Percentiles rank a stretch among this genome's conserved stretches.
phyloP scores from a whole-genome alignment of 2,329 filamentous ascomycete species.

The Alternaria viburni region DNA sequence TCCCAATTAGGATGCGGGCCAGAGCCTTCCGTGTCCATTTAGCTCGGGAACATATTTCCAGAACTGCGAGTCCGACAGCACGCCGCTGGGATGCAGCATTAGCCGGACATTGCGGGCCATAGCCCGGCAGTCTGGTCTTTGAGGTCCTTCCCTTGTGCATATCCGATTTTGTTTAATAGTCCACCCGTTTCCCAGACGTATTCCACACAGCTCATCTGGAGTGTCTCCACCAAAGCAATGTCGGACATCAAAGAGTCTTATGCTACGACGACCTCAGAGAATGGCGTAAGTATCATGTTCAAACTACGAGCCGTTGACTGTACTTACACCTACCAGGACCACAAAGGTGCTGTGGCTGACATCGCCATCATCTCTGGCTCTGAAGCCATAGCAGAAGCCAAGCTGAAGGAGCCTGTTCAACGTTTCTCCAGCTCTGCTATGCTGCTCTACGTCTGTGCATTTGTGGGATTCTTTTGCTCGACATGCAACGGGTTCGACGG shows the following conservation, averaged over 20 bases:
- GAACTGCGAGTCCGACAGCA: slow-evolving; percentile 13
- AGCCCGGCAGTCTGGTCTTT: slow-evolving; percentile 4
- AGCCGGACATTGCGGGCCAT: slow-evolving; percentile 23
- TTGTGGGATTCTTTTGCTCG: slow-evolving; percentile 53
- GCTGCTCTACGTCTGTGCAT: slow-evolving; percentile 29
- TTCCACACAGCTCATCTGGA: slow-evolving; percentile 16
- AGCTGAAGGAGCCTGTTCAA: slow-evolving; percentile 58
- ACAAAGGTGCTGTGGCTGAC: slow-evolving; percentile 29
- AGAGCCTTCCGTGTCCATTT: slow-evolving; percentile 3
- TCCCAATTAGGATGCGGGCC: slow-evolving; percentile 8
- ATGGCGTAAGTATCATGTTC: slow-evolving; percentile 16
- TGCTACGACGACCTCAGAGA: slow-evolving; percentile 18
- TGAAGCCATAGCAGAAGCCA: slow-evolving; percentile 62
- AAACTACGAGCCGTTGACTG: background rate
- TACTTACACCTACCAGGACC: slow-evolving; percentile 11
- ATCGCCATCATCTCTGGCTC: slow-evolving; percentile 59
- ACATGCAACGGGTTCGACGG: slow-evolving; percentile 67
- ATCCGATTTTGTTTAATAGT: slow-evolving; percentile 21
- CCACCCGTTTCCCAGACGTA: slow-evolving; percentile 7
- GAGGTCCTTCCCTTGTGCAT: background rate
- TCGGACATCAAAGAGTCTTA: slow-evolving; percentile 20
- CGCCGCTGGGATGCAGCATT: slow-evolving; percentile 11
- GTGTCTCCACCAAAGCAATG: slow-evolving; percentile 16
- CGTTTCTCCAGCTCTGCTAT: slow-evolving; percentile 24
- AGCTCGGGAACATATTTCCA: slow-evolving; percentile 12